Evolutionary conservation across 1,284 basidiomycete species (phyloP).

Genomic region (Trametes versicolor): DNA sequence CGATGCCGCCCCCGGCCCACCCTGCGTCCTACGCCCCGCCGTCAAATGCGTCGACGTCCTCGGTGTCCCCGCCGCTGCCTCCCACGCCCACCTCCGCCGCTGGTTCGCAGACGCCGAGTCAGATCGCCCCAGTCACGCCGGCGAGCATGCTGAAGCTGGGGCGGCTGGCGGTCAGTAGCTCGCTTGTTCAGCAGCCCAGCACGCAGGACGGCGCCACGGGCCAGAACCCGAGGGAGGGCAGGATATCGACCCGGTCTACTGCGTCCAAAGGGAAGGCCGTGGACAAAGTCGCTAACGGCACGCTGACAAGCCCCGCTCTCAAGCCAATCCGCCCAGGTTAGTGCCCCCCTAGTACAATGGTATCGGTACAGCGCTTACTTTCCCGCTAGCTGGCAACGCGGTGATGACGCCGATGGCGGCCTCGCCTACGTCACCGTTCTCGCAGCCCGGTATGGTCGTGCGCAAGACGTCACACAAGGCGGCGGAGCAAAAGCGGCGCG

Average conservation of each 20-base stretch:
- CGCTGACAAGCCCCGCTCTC: constrained; percentile 57
- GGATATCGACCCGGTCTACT: constrained; percentile 42
- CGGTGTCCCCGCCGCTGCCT: constrained; percentile 32
- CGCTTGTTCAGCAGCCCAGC: constrained; percentile 46
- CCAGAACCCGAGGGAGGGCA: constrained; percentile 34
- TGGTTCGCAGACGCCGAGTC: constrained; percentile 23
- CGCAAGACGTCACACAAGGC: constrained; percentile 95
- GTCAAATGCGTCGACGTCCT: constrained; percentile 24
- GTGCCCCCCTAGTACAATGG: constrained; percentile 22
- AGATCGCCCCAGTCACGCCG: constrained; percentile 83
- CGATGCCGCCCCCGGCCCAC: constrained; percentile 82
- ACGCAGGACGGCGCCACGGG: constrained; percentile 25
- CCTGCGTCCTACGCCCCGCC: constrained; percentile 49
- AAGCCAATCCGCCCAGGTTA: constrained; percentile 79
- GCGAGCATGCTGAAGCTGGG: constrained; percentile 89
- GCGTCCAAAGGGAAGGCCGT: constrained; percentile 34
- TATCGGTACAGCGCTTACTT: not conserved
- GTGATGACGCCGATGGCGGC: constrained; percentile 31
- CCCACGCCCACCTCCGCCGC: constrained; percentile 37
- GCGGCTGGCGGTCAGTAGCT: constrained; percentile 60
- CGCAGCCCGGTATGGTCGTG: constrained; percentile 47
- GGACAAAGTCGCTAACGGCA: constrained; percentile 37
- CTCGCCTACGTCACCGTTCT: constrained; percentile 40
- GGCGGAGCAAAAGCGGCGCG: constrained; percentile 96
- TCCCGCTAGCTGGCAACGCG: constrained; percentile 37